These are phyloP conservation scores for Penicillium sp. DNA, from an alignment of 2,329 filamentous ascomycete genomes.

Conservation along the genomic window DNA sequence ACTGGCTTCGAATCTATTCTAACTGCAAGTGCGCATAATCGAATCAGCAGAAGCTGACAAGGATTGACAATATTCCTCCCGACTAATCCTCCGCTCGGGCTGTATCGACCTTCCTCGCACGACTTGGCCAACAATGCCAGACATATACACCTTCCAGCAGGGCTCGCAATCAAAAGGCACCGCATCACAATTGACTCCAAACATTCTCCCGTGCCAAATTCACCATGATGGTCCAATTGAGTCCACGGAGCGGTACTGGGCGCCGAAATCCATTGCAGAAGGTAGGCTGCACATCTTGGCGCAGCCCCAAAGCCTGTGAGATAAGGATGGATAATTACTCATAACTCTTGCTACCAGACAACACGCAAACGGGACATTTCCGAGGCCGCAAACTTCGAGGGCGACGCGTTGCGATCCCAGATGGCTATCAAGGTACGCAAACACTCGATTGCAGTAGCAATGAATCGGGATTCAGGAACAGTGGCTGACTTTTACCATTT, in stretches of 20 bases:
- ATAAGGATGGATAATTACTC: background rate
- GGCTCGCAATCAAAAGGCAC: conserved; percentile 20
- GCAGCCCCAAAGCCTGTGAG: too few species aligned
- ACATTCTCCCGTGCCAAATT: conserved; percentile 77
- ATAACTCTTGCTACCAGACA: conserved; percentile 13
- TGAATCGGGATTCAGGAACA: background rate
- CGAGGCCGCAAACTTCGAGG: conserved; percentile 77
- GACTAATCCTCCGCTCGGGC: too few species aligned
- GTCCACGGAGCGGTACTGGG: conserved; percentile 67
- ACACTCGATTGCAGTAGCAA: background rate
- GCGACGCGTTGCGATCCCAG: conserved; percentile 63
- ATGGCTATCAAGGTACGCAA: conserved; percentile 60
- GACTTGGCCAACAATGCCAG: conserved; percentile 23
- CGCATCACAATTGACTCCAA: conserved; percentile 52
- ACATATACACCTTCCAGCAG: conserved; percentile 39
- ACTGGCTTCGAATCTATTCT: too few species aligned
- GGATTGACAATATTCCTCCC: too few species aligned
- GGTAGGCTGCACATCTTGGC: conserved; percentile 32
- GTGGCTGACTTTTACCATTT: background rate
- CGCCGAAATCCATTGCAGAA: conserved; percentile 51
- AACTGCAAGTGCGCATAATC: too few species aligned
- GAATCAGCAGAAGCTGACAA: too few species aligned
- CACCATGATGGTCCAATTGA: conserved; percentile 72
- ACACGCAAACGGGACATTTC: conserved; percentile 61
- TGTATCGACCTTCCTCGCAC: too few species aligned